Percentiles rank a stretch among this genome's conserved stretches.
Evolutionary conservation across 2,329 filamentous ascomycete genomes (phyloP).

Genomic region (Pseudogymnoascus sp.): DNA sequence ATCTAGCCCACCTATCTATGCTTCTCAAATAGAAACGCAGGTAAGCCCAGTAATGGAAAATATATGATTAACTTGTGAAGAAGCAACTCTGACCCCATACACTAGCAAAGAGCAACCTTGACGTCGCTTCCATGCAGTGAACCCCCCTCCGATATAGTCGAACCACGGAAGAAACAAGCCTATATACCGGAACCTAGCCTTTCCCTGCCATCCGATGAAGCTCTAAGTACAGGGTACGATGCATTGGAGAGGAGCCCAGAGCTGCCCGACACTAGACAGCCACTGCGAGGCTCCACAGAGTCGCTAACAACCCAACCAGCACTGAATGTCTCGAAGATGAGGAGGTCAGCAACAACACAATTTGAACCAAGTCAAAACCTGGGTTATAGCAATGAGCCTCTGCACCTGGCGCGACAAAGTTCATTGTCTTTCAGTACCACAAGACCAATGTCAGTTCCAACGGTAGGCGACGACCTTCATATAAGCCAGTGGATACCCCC

Average conservation of each 20-base stretch:
- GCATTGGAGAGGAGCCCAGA: neutral
- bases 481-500: conserved; percentile 22
- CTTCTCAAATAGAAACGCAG: conserved; percentile 20
- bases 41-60: conserved; percentile 15
- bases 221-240: neutral
- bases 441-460: conserved; percentile 18
- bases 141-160: neutral
- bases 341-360: neutral
- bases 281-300: neutral
- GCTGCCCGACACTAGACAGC: neutral
- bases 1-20: conserved; percentile 15
- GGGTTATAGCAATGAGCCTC: neutral
- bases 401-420: neutral
- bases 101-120: neutral
- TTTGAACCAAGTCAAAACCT: neutral
- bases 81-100: neutral
- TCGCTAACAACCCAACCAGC: neutral
- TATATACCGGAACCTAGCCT: neutral
- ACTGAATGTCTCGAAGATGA: neutral
- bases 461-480: conserved; percentile 9
- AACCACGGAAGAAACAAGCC: neutral
- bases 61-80: neutral
- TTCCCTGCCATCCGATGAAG: neutral
- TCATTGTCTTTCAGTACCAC: neutral
- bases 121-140: neutral